Base-by-base conservation (phyloP, 1,284 basidiomycete genomes). In the Cryptococcus floricola region DNA sequence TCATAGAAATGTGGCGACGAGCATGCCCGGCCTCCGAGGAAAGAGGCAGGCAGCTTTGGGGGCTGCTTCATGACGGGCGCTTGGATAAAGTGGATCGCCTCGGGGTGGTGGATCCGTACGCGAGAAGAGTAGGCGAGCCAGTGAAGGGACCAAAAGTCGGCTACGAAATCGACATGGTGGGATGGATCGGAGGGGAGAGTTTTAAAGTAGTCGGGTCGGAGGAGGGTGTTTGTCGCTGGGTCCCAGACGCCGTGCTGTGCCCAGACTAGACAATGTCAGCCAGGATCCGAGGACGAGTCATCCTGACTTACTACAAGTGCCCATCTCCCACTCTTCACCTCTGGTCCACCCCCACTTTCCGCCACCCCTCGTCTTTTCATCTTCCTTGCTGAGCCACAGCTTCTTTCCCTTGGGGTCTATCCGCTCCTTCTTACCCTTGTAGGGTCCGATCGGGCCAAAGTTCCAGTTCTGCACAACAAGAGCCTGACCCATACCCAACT, bases 221-320 rank as follows among this genome's bases (percentile, higher is more conserved):
- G 80, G 2, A 95, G 71, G 37, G 81, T 83, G 14, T 85, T 84
- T 0, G 85, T 84, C 48, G 83, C 78, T 48, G 73, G 56, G 68
- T 97, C 88, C 95, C 95, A 98, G 0, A 98, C 88, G 52, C 87
- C 91, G 70, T 98, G 94, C 64, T 85, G 83, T 0, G 92, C 93
- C 95, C 95, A 98, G 31, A 91, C 75, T 74, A 41, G 5, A 19
- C 48, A 10, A 53, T 8, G 18, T 56, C 39, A 59, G 53, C 46
- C 9, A 16, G 27, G 39, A 23, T n/a, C 25, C 47, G 18, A 51
- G 10, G 37, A 12, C 8, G 28, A 34, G 27, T 41, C 18, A 16
- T 14, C 19, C 8, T 16, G 18, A 72, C 74, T 70, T 53, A 76
- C 75, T 78, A 70, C 93, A 96, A 7, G 80, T 85, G 5, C 94